Percentiles rank a stretch among this genome's conserved stretches.
Conservation (phyloP, 768 basidiomycete species). For the Cyclocybe cylindracea region DNA sequence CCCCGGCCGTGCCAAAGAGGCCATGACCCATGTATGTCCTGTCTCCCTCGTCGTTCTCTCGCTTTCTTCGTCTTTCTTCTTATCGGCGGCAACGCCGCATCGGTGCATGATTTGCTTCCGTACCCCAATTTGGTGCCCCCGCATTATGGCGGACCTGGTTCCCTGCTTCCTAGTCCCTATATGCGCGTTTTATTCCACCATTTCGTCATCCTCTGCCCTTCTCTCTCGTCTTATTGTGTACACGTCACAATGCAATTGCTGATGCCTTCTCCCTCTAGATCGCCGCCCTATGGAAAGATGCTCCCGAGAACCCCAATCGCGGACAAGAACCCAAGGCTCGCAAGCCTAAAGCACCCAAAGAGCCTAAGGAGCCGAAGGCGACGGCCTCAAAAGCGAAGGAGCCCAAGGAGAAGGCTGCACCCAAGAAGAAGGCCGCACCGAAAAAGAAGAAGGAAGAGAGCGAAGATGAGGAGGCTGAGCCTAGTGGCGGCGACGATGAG, state of each 20-base stretch:
- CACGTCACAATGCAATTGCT: no score
- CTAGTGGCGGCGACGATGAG: constrained; percentile 4
- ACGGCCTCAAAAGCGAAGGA: constrained; percentile 18
- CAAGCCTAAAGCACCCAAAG: constrained; percentile 41
- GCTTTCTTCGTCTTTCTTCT: background rate
- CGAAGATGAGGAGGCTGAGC: constrained; percentile 1
- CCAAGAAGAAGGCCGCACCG: constrained; percentile 19
- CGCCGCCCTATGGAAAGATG: constrained; percentile 54
- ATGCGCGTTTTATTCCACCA: no score
- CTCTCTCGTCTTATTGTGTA: no score
- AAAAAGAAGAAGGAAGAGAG: constrained; percentile 14
- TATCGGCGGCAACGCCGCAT: background rate
- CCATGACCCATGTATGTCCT: constrained; percentile 45
- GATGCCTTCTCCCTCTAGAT: constrained; percentile 37
- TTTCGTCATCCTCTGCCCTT: no score
- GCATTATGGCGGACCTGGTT: no score
- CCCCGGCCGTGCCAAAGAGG: constrained; percentile 52
- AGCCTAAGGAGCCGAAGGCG: constrained; percentile 29
- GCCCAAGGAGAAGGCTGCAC: constrained; percentile 18
- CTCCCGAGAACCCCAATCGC: constrained; percentile 66
- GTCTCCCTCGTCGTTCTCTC: background rate
- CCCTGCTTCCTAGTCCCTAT: no score
- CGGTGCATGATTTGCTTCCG: no score
- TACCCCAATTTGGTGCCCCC: no score
- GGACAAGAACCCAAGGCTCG: constrained; percentile 51